A percentile compares a stretch with the other conserved stretches of the same genome.
Evolutionary conservation across 257 asterid species (phyloP).

Genomic region (Nicotiana attenuata): DNA sequence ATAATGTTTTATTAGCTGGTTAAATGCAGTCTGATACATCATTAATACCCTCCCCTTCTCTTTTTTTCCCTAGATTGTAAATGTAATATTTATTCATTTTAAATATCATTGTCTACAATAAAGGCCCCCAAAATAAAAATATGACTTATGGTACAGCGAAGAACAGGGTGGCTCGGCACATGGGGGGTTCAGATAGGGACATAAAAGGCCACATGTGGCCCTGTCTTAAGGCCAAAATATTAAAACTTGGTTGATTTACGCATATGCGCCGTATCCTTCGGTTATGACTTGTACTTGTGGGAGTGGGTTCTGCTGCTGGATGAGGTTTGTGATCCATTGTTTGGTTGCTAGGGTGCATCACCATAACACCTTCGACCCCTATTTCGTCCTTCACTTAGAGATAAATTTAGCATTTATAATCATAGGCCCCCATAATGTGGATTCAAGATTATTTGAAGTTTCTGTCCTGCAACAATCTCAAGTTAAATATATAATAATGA

Average conservation of each 20-base stretch:
- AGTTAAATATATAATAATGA: no score
- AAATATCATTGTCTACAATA: not conserved
- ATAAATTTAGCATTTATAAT: not conserved
- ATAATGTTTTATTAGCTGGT: slow-evolving; percentile 8
- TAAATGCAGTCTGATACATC: not conserved
- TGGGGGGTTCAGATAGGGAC: slow-evolving; percentile 13
- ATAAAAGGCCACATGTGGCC: slow-evolving; percentile 11
- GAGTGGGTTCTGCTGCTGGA: not conserved
- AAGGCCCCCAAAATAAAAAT: not conserved
- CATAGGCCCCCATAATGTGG: not conserved
- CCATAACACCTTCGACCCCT: not conserved
- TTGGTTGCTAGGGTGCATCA: slow-evolving; percentile 20
- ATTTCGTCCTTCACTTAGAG: not conserved
- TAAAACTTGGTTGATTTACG: not conserved
- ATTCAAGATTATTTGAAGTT: no score
- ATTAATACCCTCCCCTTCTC: not conserved
- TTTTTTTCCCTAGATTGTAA: not conserved
- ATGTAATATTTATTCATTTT: not conserved
- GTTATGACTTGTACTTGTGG: not conserved
- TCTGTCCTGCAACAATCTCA: no score
- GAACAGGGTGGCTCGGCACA: slow-evolving; percentile 16
- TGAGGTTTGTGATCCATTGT: slow-evolving; percentile 6
- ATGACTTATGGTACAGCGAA: slow-evolving; percentile 11
- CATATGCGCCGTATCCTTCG: slow-evolving; percentile 9
- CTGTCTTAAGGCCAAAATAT: slow-evolving; percentile 6